Base-by-base conservation (phyloP, 1,284 basidiomycete species). In the Vanrija pseudolonga region DNA sequence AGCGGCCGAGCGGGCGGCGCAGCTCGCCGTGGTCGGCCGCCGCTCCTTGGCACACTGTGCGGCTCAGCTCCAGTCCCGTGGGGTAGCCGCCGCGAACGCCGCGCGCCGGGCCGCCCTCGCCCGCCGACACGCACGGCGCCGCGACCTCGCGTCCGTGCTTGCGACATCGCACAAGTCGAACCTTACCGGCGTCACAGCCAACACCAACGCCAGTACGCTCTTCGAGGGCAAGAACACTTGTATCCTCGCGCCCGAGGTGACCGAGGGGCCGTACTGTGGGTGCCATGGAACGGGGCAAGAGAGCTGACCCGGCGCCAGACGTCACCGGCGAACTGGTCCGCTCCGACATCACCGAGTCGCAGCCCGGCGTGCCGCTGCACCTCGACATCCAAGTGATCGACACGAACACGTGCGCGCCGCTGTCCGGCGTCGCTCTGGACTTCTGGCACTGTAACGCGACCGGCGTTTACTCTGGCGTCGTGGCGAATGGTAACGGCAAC, bases 391-490 rank as follows among this genome's bases (percentile, higher is more conserved):
- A 61, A 43, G 45, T 65, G 28, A 85, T 88, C 54, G 86, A 89
- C 62, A 82, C 87, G 8, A 81, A 85, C 61, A 87, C 85, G 1
- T 89, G 87, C 75, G 74, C 83, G 62, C 85, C 86, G 18, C 76
- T 87, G 0, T 79, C 81, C 3, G 82, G 85, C 66, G 83, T 84
- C 37, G 79, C 88, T 24, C 84, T 88, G 20, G 86, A 89, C 64
- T 81, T 88, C 41, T 89, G 87, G 87, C 59, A 66, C 76, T 77
- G 78, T 51, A 81, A 81, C 58, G 77, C 74, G 18, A 73, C 68
- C 5, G 74, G 75, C 17, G 72, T 77, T 64, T 80, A 79, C 69
- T 74, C 78, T 26, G 80, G 80, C 51, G 77, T 80, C 68, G 70
- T 76, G 18, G 67, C 61, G 61, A 3, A 71, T 69, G 38, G 73